Evolutionary conservation across 768 basidiomycete genomes (phyloP).

Genomic region (Leccinellum rugosiceps): DNA sequence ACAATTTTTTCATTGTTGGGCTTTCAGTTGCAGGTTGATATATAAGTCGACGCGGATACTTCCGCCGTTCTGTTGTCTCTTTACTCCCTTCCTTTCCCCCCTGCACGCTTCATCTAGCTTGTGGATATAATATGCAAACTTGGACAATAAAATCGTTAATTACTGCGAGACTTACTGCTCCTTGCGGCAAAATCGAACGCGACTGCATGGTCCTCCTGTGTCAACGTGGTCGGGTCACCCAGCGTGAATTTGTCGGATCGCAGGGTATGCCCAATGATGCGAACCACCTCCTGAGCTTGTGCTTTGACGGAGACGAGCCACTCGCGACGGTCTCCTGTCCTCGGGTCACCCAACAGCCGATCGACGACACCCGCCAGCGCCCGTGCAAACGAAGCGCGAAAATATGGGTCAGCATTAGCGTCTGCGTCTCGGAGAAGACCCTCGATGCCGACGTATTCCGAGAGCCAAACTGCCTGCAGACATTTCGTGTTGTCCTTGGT

Average conservation of each 20-base stretch:
- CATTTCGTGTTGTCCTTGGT: conserved; percentile 48
- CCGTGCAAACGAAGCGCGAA: conserved; percentile 47
- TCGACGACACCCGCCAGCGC: conserved; percentile 42
- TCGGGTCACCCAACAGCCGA: conserved; percentile 27
- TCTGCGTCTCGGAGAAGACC: conserved; percentile 28
- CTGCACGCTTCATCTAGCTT: conserved; percentile 11
- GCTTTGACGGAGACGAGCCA: conserved; percentile 18
- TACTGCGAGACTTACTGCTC: conserved; percentile 25
- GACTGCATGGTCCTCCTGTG: conserved; percentile 28
- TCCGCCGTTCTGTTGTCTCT: conserved; percentile 1
- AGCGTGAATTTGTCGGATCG: conserved; percentile 21
- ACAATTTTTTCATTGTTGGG: background rate
- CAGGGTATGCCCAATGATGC: conserved; percentile 10
- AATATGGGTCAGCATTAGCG: conserved; percentile 32
- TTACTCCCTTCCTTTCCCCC: background rate
- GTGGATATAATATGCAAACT: conserved; percentile 1
- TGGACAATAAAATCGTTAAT: conserved; percentile 2
- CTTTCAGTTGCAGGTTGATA: conserved; percentile 1
- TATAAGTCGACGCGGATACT: conserved; percentile 4
- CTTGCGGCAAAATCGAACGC: conserved; percentile 30
- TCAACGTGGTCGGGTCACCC: conserved; percentile 23
- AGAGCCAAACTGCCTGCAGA: conserved; percentile 60
- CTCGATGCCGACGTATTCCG: conserved; percentile 44
- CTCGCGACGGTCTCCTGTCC: conserved; percentile 13
- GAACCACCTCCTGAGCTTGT: conserved; percentile 18